phyloP scores from a whole-genome alignment of 2,329 filamentous ascomycete species.

The Aspergillus ruber region DNA sequence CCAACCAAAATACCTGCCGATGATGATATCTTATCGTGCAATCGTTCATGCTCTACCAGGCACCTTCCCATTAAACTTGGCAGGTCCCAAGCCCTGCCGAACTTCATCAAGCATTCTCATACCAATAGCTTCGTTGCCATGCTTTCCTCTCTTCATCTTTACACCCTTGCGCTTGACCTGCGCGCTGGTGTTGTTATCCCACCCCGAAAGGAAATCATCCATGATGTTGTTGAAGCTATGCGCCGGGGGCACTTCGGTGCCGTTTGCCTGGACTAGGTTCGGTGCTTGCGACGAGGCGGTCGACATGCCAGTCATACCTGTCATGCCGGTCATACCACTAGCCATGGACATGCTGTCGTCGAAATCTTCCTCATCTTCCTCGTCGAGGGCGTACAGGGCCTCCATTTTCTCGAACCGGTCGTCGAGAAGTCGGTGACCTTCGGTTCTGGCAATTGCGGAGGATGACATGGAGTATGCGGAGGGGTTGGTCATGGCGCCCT shows the following conservation, averaged over 20 bases:
- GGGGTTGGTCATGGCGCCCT: conserved; percentile 82
- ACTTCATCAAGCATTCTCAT: conserved; percentile 89
- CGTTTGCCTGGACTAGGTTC: conserved; percentile 40
- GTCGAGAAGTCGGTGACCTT: conserved; percentile 78
- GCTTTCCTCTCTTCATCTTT: conserved; percentile 61
- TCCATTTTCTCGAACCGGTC: conserved; percentile 88
- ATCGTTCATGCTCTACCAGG: conserved; percentile 25
- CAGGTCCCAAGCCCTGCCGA: conserved; percentile 69
- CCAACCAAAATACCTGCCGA: conserved; percentile 18
- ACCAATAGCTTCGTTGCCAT: conserved; percentile 72
- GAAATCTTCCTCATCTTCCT: conserved; percentile 45
- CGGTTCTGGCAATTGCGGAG: conserved; percentile 77
- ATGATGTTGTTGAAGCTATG: conserved; percentile 83
- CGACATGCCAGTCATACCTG: conserved; percentile 52
- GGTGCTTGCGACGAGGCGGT: conserved; percentile 54
- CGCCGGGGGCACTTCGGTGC: conserved; percentile 52
- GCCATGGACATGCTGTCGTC: conserved; percentile 46
- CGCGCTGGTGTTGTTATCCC: conserved; percentile 38
- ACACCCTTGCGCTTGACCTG: conserved; percentile 39
- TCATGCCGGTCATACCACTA: conserved; percentile 46
- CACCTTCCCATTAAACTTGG: conserved; percentile 48
- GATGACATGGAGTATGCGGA: conserved; percentile 90
- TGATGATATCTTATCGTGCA: conserved; percentile 11
- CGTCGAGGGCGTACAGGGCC: conserved; percentile 65
- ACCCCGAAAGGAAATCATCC: conserved; percentile 79